Evolutionary conservation across 2,329 filamentous ascomycete species (phyloP).

Genomic region (Fusarium domesticum): DNA sequence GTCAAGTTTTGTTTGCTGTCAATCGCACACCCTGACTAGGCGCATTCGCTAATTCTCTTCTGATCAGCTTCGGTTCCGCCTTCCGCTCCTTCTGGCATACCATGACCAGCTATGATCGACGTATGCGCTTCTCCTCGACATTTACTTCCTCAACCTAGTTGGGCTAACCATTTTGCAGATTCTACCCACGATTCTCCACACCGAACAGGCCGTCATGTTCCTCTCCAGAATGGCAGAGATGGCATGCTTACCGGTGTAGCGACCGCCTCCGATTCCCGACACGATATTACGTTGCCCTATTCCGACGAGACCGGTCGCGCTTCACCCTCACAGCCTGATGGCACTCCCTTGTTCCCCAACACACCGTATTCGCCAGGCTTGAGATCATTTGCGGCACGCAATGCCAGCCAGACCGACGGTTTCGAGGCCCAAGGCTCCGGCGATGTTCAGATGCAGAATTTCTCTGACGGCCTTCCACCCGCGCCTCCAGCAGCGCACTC

Average conservation of each 20-base stretch:
- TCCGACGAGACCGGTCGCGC: constrained; percentile 64
- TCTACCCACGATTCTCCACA: constrained; percentile 92
- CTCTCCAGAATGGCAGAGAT: constrained; percentile 77
- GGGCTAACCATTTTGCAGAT: constrained; percentile 53
- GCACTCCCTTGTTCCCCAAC: constrained; percentile 45
- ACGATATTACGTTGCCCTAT: constrained; percentile 77
- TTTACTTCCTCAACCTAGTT: constrained; percentile 1
- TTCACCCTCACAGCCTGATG: constrained; percentile 42
- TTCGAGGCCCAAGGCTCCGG: constrained; percentile 70
- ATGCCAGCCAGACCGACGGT: constrained; percentile 60
- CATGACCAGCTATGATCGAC: constrained; percentile 70
- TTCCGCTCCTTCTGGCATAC: constrained; percentile 95
- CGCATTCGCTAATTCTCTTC: constrained; percentile 16
- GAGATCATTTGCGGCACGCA: constrained; percentile 70
- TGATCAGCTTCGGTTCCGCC: constrained; percentile 60
- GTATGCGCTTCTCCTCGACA: constrained; percentile 41
- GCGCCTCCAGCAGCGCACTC: constrained; percentile 85
- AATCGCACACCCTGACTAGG: background rate
- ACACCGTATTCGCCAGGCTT: constrained; percentile 88
- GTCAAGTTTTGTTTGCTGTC: constrained; percentile 9
- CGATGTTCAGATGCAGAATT: constrained; percentile 96
- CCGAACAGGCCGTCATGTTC: constrained; percentile 84
- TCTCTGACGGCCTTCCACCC: constrained; percentile 86
- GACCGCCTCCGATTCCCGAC: constrained; percentile 83
- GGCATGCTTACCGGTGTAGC: constrained; percentile 82